A percentile compares a stretch with the other conserved stretches of the same genome.
phyloP scores from a whole-genome alignment of 2,329 filamentous ascomycete species.

The Talaromyces sp. region DNA sequence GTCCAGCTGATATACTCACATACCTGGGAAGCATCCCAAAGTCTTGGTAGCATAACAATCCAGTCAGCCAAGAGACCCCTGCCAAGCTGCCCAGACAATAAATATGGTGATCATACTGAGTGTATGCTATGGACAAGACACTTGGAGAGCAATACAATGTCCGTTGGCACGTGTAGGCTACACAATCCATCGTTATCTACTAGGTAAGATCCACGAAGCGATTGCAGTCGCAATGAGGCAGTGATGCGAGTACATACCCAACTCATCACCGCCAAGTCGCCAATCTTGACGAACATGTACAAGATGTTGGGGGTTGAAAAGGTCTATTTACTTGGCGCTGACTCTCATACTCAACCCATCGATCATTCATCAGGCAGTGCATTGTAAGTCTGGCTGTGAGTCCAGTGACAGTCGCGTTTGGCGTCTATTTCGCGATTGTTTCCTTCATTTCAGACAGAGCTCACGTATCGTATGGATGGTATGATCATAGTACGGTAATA shows the following conservation, averaged over 20 bases:
- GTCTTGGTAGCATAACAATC: constrained; percentile 7
- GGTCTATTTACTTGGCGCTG: not conserved
- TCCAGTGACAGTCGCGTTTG: not conserved
- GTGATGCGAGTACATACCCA: not conserved
- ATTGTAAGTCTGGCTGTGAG: not conserved
- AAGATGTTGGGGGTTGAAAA: not conserved
- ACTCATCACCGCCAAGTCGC: not conserved
- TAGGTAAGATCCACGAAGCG: not conserved
- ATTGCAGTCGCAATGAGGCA: not conserved
- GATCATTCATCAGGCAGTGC: not conserved
- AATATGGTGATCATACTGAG: constrained; percentile 12
- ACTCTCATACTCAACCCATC: not conserved
- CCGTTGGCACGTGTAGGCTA: not conserved
- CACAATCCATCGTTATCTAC: not conserved
- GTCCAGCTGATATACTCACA: constrained; percentile 5
- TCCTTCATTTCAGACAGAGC: not conserved
- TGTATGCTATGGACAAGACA: not conserved
- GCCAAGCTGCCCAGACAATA: constrained; percentile 16
- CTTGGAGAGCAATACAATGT: not conserved
- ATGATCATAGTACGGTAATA: not conserved
- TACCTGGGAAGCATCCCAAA: not conserved
- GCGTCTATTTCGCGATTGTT: constrained; percentile 1
- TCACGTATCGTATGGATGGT: not conserved
- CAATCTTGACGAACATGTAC: not conserved
- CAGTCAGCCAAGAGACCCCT: constrained; percentile 2